Percentiles rank a stretch among this genome's conserved stretches.
phyloP scores from a whole-genome alignment of 2,329 filamentous ascomycete species.

The Ascochyta rabiei region DNA sequence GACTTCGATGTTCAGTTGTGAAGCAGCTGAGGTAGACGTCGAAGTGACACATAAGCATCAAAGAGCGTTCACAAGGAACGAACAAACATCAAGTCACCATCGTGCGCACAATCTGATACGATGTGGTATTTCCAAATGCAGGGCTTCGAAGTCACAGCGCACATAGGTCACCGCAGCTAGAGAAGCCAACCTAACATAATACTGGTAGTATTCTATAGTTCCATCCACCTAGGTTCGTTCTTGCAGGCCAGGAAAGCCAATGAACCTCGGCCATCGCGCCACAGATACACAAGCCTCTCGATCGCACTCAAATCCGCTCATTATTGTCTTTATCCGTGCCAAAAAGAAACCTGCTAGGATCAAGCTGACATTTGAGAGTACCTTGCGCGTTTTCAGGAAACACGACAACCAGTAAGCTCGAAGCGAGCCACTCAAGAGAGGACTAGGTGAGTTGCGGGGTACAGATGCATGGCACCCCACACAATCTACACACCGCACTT shows the following conservation, averaged over 20 bases:
- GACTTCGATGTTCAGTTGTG: constrained; percentile 6
- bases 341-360: not conserved
- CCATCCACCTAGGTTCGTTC: no score
- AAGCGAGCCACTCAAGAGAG: not conserved
- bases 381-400: no score
- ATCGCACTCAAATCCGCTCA: not conserved
- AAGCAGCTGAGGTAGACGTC: not conserved
- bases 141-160: no score
- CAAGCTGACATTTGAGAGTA: no score
- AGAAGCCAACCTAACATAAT: no score
- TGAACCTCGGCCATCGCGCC: no score
- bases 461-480: not conserved
- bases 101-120: no score
- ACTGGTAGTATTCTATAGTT: no score
- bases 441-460: not conserved
- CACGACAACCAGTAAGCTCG: not conserved
- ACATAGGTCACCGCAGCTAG: no score
- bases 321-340: not conserved
- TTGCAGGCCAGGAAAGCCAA: no score
- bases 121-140: no score
- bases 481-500: not conserved
- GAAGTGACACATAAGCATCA: not conserved
- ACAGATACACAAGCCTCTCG: not conserved
- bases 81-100: not conserved
- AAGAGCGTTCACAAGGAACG: not conserved